Evolutionary conservation across 495 filamentous ascomycete species (phyloP).

Genomic region (Aspergillus ellipticus): DNA sequence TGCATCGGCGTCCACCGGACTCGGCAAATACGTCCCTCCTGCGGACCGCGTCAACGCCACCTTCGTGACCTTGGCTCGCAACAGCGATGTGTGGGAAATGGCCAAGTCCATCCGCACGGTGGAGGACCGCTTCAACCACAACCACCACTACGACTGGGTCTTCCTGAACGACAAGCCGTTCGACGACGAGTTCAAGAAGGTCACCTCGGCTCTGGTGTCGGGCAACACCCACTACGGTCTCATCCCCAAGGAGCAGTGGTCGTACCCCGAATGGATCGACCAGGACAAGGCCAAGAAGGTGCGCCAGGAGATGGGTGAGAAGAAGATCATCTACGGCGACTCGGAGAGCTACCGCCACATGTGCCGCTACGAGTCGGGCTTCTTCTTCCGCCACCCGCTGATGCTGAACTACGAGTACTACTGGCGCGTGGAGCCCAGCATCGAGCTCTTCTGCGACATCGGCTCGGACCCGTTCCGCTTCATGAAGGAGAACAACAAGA

Average conservation of each 20-base stretch:
- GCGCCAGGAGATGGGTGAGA: conserved; percentile 76
- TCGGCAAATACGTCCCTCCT: conserved; percentile 32
- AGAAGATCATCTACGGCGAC: conserved; percentile 93
- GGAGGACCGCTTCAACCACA: conserved; percentile 94
- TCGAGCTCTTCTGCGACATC: conserved; percentile 84
- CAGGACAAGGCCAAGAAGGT: conserved; percentile 77
- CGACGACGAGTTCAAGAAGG: conserved; percentile 84
- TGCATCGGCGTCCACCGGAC: conserved; percentile 16
- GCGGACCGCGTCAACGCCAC: conserved; percentile 87
- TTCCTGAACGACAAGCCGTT: conserved; percentile 96
- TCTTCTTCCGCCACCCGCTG: conserved; percentile 83
- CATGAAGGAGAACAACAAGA: conserved; percentile 86
- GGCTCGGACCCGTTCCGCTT: conserved; percentile 79
- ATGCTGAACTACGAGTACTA: conserved; percentile 88
- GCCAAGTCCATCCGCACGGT: conserved; percentile 89
- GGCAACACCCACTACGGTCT: conserved; percentile 85
- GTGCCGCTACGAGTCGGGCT: conserved; percentile 91
- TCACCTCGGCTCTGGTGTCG: conserved; percentile 84
- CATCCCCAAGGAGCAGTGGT: conserved; percentile 85
- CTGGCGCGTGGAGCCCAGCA: conserved; percentile 87
- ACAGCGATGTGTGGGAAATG: conserved; percentile 93
- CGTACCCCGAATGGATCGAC: conserved; percentile 82
- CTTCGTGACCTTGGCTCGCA: conserved; percentile 92
- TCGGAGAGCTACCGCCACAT: conserved; percentile 89
- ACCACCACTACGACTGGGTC: conserved; percentile 98